Conservation (phyloP, 2,329 filamentous ascomycete species). For the Penicillium decumbens region DNA sequence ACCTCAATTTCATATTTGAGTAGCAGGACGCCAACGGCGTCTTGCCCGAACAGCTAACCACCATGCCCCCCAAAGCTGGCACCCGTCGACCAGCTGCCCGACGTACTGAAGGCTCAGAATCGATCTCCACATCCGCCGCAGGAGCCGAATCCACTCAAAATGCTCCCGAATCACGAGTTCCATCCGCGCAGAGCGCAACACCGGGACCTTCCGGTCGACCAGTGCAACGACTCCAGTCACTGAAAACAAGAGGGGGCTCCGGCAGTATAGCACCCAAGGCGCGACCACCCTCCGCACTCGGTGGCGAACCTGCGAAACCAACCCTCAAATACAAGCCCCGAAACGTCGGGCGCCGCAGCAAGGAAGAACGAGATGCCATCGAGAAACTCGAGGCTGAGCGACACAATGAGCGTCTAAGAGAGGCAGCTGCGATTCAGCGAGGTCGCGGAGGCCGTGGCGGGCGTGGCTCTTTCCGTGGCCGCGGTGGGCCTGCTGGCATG, state of each 20-base stretch:
- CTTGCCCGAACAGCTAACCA: constrained; percentile 10
- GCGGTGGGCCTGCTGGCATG: constrained; percentile 26
- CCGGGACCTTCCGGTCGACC: constrained; percentile 26
- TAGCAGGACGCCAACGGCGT: constrained; percentile 15
- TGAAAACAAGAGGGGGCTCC: constrained; percentile 37
- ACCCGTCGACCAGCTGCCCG: constrained; percentile 26
- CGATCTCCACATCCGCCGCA: constrained; percentile 16
- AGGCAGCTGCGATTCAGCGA: constrained; percentile 39
- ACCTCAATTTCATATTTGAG: neutral
- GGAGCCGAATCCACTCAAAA: constrained; percentile 13
- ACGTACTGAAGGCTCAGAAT: constrained; percentile 10
- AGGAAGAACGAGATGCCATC: constrained; percentile 44
- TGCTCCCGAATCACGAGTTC: constrained; percentile 6
- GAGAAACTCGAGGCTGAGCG: constrained; percentile 42
- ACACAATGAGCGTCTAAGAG: constrained; percentile 36
- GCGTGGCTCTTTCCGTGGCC: constrained; percentile 30
- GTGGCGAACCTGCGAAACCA: constrained; percentile 34
- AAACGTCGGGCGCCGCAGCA: constrained; percentile 40
- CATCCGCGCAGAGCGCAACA: constrained; percentile 11
- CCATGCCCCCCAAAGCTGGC: constrained; percentile 35
- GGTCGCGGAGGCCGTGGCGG: constrained; percentile 32
- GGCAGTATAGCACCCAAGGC: constrained; percentile 34
- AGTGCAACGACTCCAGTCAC: constrained; percentile 42
- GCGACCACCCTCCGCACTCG: constrained; percentile 20
- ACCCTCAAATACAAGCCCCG: constrained; percentile 44